Conservation (phyloP, 2,329 filamentous ascomycete genomes). For the Penicillium sumatraense region DNA sequence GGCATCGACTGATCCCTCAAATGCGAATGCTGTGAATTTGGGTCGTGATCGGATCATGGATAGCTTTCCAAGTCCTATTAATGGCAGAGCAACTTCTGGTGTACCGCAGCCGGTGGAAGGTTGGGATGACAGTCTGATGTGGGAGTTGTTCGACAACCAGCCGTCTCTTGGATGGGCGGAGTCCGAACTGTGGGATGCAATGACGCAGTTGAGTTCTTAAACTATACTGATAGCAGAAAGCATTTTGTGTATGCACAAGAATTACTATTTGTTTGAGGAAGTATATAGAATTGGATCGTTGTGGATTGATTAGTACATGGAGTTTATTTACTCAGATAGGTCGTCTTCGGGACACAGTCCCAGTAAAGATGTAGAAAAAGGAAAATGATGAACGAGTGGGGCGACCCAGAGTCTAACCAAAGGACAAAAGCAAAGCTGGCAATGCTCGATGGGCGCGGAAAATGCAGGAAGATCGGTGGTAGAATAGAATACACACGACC, state of each 20-base stretch:
- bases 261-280: too few species aligned
- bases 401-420: constrained; percentile 32
- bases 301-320: constrained; percentile 22
- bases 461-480: constrained; percentile 25
- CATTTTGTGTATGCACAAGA: too few species aligned
- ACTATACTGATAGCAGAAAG: background rate
- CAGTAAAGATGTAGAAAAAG: constrained; percentile 12
- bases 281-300: constrained; percentile 1
- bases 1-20: background rate
- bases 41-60: constrained; percentile 5
- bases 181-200: constrained; percentile 26
- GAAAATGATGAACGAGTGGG: constrained; percentile 16
- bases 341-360: constrained; percentile 26
- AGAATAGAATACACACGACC: constrained; percentile 22
- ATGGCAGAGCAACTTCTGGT: background rate
- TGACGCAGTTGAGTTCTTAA: constrained; percentile 18
- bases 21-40: constrained; percentile 11
- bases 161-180: constrained; percentile 29
- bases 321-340: constrained; percentile 25
- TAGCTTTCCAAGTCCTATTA: constrained; percentile 2
- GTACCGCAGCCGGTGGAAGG: constrained; percentile 17
- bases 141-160: constrained; percentile 30
- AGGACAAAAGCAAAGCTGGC: constrained; percentile 18
- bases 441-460: constrained; percentile 20
- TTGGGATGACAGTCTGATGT: constrained; percentile 30